Evolutionary conservation across 805 yeast species (phyloP), one percentile per base, ranked within the genome.

Genomic region (Suhomyces xylopsoci): DNA sequence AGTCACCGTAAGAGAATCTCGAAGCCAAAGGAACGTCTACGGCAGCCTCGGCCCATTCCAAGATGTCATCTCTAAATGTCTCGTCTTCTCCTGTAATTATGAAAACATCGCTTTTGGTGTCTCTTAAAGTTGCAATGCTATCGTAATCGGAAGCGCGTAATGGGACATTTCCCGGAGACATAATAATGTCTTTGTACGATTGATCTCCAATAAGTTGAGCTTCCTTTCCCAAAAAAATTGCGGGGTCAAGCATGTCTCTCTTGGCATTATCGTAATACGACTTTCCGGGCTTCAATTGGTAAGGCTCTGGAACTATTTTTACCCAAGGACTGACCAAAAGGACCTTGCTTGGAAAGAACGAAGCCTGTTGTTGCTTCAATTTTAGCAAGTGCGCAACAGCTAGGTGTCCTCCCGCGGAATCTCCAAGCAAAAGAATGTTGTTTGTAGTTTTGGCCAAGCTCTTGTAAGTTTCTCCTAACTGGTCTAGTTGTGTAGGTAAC

Each of bases 361-460:
- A 50, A 3, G 51, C 36, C 3, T 34, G 22, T 12, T 51, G 40
- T 4, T 45, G 36, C 24, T 62, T 61, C 55, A 73, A 57, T 40
- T 53, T 63, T 49, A 71, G 70, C 15, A 71, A 57, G 52, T 65
- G 67, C 14, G 61, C 60, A 17, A 73, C 55, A 10, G 67, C 58
- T 53, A 75, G 64, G 54, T 74, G 66, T 1, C 75, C 78, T 22
- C 79, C 79, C 7, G 78, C 78, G 1, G 77, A 73, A 56, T 75
- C 79, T 4, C 79, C 79, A 57, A 75, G 55, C 3, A 74, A 57
- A 12, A 64, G 62, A 15, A 75, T 61, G 46, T 73, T 71, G 12
- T 57, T 49, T 7, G 30, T 5, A 49, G 58, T 55, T 1, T 69
- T 67, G 19, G 52, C 45, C 44, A 69, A 58, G 17, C 51, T 51